Base-by-base conservation (phyloP, 73 alveolate genomes). In the Stentor roeselii region DNA sequence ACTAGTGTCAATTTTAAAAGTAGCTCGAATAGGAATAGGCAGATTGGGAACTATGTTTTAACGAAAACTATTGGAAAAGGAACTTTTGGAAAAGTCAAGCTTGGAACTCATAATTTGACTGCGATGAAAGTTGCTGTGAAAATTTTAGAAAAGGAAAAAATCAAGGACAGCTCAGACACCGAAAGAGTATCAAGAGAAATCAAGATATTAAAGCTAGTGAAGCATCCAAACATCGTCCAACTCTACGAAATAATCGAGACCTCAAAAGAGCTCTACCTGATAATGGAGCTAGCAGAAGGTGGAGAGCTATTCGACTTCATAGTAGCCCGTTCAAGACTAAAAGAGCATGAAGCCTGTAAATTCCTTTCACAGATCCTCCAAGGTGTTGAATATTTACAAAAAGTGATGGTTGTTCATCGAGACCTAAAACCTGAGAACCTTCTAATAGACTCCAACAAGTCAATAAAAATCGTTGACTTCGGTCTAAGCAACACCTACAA, bases 401-500 rank as follows among this genome's bases (percentile, higher is more conserved):
- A 92, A 11, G 76, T 91, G 21, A 90, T 87, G 3, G 88, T 93
- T 59, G 92, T 91, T 40, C 98, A 93, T 91, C 42, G 99, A 42
- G 99, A 97, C 92, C 88, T 97, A 39, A 97, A 97, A 80, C 99
- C 99, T 34, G 99, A 97, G 89, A 97, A 97, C 87, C 87, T 97
- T 84, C 93, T 97, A 40, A 88, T 97, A 1, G 98, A 95, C 59
- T 84, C 82, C 78, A 95, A 97, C 61, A 85, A 91, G 39, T 86
- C 87, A 35, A 89, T 97, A 78, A 97, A 94, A 86, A 67, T 67
- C 34, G 80, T 67, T 21, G 80, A 67, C 37, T 67, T 67, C 42
- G 90, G 90, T 14, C 76, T 85, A n/a, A 78, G 90, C 36, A 85
- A 75, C n/a, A 76, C 78, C 2, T 75, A 85, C 60, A 75, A 80